Evolutionary conservation across 2,329 filamentous ascomycete species (phyloP), one percentile per base, ranked within the genome.

Genomic region (Exophiala sp.): DNA sequence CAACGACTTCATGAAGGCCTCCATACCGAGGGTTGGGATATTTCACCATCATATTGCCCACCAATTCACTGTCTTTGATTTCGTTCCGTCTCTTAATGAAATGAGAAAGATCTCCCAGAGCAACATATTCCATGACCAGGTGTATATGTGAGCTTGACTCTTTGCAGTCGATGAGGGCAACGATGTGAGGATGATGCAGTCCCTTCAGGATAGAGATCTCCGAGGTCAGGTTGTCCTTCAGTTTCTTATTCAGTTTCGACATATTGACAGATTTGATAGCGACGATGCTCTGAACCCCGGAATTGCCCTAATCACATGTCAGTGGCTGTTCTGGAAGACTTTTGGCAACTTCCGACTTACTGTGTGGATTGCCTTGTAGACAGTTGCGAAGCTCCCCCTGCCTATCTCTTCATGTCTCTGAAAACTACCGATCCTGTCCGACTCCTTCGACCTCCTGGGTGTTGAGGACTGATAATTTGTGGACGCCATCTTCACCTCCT

Each of bases 81-180:
- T 83, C 86, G 53, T 91, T 83, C 53, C 91, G 81, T 71, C 93
- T 94, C 76, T 93, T 95, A 72, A 98, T 96, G 69, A 98, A 97
- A 46, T 91, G 77, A 9, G 93, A 95, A 51, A 98, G 72, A 65
- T 98, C 93, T 18, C 93, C 91, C 34, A 98, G 79, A 65, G 95
- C 88, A 71, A 93, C 97, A 70, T 94, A 97, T 72, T 98, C 93
- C 91, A 97, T 98, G 57, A 97, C 84, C 51, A 98, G 79, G 70
- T 98, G 93, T 70, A 97, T 96, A 64, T 95, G 87, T 18, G 84
- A 83, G 2, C 81, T 74, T 0, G 88, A 85, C 68, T 97, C 90
- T 67, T 91, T 79, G 72, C 90, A 96, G 70, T 95, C 88, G 73
- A 96, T 90, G 41, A 98, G 83, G 60, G 89, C 87, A 59, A 97